A percentile compares a stretch with the other conserved stretches of the same genome.
phyloP scores from a whole-genome alignment of 2,329 filamentous ascomycete species.

The Stemphylium lycopersici region DNA sequence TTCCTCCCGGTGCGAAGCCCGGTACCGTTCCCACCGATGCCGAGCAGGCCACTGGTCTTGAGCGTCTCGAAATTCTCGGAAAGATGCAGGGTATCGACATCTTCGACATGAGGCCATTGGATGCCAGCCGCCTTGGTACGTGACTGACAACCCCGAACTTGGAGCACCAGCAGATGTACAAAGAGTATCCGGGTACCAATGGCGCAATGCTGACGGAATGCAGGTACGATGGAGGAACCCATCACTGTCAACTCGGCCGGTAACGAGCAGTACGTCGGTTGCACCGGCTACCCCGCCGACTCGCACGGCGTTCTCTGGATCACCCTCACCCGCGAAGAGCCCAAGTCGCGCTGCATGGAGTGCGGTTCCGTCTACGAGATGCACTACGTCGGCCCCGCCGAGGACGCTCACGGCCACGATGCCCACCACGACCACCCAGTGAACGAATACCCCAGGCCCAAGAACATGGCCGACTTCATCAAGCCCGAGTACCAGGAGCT shows the following conservation, averaged over 20 bases:
- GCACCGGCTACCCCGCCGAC: slow-evolving; percentile 92
- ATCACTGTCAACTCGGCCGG: slow-evolving; percentile 90
- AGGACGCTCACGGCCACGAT: slow-evolving; percentile 71
- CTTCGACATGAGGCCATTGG: slow-evolving; percentile 97
- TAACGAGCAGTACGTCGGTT: slow-evolving; percentile 95
- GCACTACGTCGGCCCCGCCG: slow-evolving; percentile 87
- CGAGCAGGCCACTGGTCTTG: slow-evolving; percentile 94
- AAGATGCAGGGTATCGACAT: slow-evolving; percentile 99
- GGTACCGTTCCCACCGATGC: slow-evolving; percentile 92
- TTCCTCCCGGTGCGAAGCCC: slow-evolving; percentile 78
- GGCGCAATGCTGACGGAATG: slow-evolving; percentile 26
- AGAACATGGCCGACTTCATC: slow-evolving; percentile 96
- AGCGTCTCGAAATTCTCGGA: slow-evolving; percentile 97
- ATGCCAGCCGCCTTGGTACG: slow-evolving; percentile 84
- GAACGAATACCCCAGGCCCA: slow-evolving; percentile 70
- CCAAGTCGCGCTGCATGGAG: slow-evolving; percentile 93
- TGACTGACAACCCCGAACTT: slow-evolving; percentile 1
- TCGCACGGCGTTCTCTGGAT: slow-evolving; percentile 92
- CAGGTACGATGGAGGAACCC: slow-evolving; percentile 84
- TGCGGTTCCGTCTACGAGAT: slow-evolving; percentile 98
- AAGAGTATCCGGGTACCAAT: neutral
- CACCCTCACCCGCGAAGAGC: slow-evolving; percentile 84
- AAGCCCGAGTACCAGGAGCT: slow-evolving; percentile 90
- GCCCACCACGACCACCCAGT: slow-evolving; percentile 51
- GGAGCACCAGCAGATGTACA: neutral